Evolutionary conservation across 352 stramenopile genomes (phyloP), one percentile per base, ranked within the genome.

Genomic region (Phytophthora tubulina): DNA sequence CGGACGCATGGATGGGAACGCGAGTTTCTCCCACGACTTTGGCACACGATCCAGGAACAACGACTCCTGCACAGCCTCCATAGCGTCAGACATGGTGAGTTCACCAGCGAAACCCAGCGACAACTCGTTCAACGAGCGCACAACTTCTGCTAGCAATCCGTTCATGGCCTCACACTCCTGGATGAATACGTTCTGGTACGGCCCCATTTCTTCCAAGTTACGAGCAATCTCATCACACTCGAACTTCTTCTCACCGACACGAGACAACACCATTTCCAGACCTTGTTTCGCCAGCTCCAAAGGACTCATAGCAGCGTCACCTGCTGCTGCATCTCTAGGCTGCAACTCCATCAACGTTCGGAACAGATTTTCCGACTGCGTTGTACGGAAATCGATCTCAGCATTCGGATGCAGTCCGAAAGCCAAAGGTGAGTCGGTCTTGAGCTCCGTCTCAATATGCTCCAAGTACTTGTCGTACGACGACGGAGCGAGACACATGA

Each of bases 151-250:
- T 8, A 99, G 75, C 15, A 99, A 78, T 0, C 87, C 91, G 78
- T 99, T 99, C 78, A 99, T 98, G n/a, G 97, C 88, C 64, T 99
- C 97, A 75, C 97, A 99, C 84, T 99, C 97, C 78, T 99, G 97
- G 14, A 99, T 88, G 67, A 99, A 99, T 31, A 98, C 97, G 80
- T 99, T 99, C 79, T 98, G 94, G 73, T 98, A 98, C 86, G 98
- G 72, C 56, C 97, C 82, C 63, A 95, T 87, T 66, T 99, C 97
- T 73, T 99, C 97, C 2, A 99, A 70, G 38, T 79, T 94, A 38
- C 93, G 87, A 6, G 88, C 72, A 52, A 99, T 96, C 44, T 99
- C 97, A 66, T 99, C 97, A 9, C 97, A 93, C 66, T 99, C 97
- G 71, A 99, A 99, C 63, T 96, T 97, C 80, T 99, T 99, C 63